Evolutionary conservation across 371 early-diverging fungal species (phyloP).

Genomic region (Saksenaea oblongispora): DNA sequence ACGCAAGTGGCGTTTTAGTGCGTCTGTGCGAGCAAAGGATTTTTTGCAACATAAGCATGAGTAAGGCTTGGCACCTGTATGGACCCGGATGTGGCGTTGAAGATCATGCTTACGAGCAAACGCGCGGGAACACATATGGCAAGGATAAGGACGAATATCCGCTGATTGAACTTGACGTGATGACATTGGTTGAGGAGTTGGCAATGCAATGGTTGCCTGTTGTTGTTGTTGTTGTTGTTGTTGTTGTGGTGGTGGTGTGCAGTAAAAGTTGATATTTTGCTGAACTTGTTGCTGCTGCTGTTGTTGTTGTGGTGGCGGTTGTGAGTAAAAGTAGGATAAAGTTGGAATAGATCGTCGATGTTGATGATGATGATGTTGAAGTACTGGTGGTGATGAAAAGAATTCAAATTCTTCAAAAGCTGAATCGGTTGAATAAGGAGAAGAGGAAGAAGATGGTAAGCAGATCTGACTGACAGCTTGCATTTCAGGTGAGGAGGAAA

Average conservation of each 20-base stretch:
- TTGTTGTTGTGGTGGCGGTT: background rate
- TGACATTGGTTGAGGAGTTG: background rate
- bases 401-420: background rate
- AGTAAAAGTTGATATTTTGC: background rate
- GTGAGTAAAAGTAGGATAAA: background rate
- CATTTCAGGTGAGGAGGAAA: background rate
- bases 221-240: background rate
- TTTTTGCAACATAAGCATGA: conserved; percentile 60
- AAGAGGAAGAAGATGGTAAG: background rate
- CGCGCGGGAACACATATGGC: conserved; percentile 15
- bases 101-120: conserved; percentile 73
- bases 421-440: background rate
- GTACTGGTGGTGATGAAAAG: background rate
- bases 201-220: background rate
- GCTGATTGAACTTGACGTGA: background rate
- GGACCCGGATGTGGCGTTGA: conserved; percentile 68
- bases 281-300: background rate
- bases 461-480: background rate
- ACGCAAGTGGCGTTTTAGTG: conserved; percentile 64
- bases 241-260: background rate
- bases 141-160: conserved; percentile 15
- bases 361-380: conserved; percentile 6
- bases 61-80: conserved; percentile 69
- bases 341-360: conserved; percentile 16
- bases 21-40: conserved; percentile 71